Evolutionary conservation across 2,329 filamentous ascomycete species (phyloP).

Genomic region (Xylaria sp.): DNA sequence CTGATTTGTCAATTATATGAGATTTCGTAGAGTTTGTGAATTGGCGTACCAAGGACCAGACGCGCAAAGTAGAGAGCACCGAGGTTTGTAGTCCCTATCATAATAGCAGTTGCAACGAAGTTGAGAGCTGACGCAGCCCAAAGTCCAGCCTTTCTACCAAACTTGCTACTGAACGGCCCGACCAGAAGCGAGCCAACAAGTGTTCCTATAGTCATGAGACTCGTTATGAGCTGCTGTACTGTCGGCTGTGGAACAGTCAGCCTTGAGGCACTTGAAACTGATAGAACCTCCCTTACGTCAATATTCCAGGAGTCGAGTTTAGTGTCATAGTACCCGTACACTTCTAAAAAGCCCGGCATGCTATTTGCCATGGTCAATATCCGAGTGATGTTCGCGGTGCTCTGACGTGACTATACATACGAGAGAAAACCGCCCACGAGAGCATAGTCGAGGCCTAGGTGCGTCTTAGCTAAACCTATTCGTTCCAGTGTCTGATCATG

Average conservation of each 20-base stretch:
- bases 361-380: slow-evolving; percentile 21
- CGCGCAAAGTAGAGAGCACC: slow-evolving; percentile 49
- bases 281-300: slow-evolving; percentile 34
- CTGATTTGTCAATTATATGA: slow-evolving; percentile 5
- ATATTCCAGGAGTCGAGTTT: slow-evolving; percentile 47
- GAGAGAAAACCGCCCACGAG: slow-evolving; percentile 52
- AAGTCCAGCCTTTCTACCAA: slow-evolving; percentile 46
- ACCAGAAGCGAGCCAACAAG: slow-evolving; percentile 49
- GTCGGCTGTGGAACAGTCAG: slow-evolving; percentile 42
- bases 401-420: slow-evolving; percentile 16
- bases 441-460: slow-evolving; percentile 49
- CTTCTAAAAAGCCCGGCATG: slow-evolving; percentile 52
- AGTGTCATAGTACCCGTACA: slow-evolving; percentile 51
- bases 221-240: slow-evolving; percentile 52
- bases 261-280: not conserved
- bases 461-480: slow-evolving; percentile 2
- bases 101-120: slow-evolving; percentile 47
- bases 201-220: slow-evolving; percentile 52
- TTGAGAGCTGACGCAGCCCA: slow-evolving; percentile 48
- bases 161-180: slow-evolving; percentile 40
- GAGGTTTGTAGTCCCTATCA: slow-evolving; percentile 48
- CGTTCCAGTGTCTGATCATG: not conserved
- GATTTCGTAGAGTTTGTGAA: not conserved
- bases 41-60: slow-evolving; percentile 46
- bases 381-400: not conserved